Percentiles rank a stretch among this genome's conserved stretches.
These are phyloP conservation scores for Lenzites betulinus DNA, from an alignment of 768 basidiomycete species.

Conservation along the genomic window DNA sequence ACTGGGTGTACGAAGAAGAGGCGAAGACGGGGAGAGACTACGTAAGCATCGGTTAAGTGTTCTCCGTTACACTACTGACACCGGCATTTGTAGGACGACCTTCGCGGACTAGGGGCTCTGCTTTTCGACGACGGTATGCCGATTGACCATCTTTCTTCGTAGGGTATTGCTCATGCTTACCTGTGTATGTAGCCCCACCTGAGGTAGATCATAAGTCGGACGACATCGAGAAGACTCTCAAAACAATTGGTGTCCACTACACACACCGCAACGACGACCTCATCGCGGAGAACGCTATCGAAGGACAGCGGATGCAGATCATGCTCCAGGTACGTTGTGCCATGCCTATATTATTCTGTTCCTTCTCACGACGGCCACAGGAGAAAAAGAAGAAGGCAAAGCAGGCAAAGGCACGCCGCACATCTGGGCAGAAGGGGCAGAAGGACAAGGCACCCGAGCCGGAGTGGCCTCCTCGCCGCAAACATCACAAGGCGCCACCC, in stretches of 20 bases:
- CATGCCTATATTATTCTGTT: background rate
- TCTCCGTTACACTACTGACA: background rate
- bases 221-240: conserved; percentile 55
- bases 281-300: conserved; percentile 65
- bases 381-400: conserved; percentile 28
- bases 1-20: conserved; percentile 49
- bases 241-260: conserved; percentile 65
- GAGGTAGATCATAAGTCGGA: conserved; percentile 42
- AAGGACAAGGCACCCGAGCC: conserved; percentile 37
- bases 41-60: conserved; percentile 2
- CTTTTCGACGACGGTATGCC: conserved; percentile 68
- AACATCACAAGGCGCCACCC: conserved; percentile 51
- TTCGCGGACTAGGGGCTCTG: conserved; percentile 64
- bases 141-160: background rate
- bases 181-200: conserved; percentile 35
- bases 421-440: conserved; percentile 18
- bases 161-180: background rate
- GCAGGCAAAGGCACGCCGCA: conserved; percentile 20
- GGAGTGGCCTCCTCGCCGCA: conserved; percentile 67
- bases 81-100: conserved; percentile 41
- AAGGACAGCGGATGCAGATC: conserved; percentile 60
- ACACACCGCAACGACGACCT: conserved; percentile 76
- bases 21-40: conserved; percentile 29
- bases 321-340: conserved; percentile 46
- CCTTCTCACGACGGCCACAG: background rate